Evolutionary conservation across 2,329 filamentous ascomycete genomes (phyloP).

Genomic region (Eurotiales sp.): DNA sequence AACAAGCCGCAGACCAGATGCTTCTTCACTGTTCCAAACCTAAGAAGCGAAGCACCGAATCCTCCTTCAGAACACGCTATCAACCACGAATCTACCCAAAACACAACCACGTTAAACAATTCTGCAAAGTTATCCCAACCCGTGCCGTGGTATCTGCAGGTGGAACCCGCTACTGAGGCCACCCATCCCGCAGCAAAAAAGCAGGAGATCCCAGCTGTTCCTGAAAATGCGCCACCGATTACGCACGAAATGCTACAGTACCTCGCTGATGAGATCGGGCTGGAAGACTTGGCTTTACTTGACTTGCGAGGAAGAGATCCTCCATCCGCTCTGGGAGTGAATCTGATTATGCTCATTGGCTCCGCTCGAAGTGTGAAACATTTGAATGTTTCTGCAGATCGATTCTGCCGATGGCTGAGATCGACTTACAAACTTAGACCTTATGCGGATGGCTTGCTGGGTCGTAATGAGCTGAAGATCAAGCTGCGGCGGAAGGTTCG

Average conservation of each 20-base stretch:
- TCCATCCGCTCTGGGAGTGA: slow-evolving; percentile 79
- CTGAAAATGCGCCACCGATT: slow-evolving; percentile 66
- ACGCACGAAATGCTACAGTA: slow-evolving; percentile 71
- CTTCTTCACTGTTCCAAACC: slow-evolving; percentile 10
- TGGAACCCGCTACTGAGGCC: slow-evolving; percentile 48
- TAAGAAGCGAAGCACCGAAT: slow-evolving; percentile 23
- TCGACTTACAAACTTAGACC: slow-evolving; percentile 68
- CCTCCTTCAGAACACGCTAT: neutral
- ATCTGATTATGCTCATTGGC: slow-evolving; percentile 87
- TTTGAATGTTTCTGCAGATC: slow-evolving; percentile 83
- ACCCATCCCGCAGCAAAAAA: slow-evolving; percentile 46
- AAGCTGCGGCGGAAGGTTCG: slow-evolving; percentile 77
- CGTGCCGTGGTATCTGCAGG: slow-evolving; percentile 79
- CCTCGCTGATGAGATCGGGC: slow-evolving; percentile 76
- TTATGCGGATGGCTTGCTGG: slow-evolving; percentile 80
- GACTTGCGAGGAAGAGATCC: slow-evolving; percentile 83
- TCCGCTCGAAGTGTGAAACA: slow-evolving; percentile 91
- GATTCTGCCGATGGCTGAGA: slow-evolving; percentile 82
- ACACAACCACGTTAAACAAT: neutral
- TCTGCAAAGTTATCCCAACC: slow-evolving; percentile 18
- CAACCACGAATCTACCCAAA: neutral
- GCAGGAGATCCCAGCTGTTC: slow-evolving; percentile 61
- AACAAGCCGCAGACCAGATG: slow-evolving; percentile 2
- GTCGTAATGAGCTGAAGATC: slow-evolving; percentile 84
- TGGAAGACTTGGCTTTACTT: slow-evolving; percentile 75